Evolutionary conservation across 805 yeast genomes (phyloP).

Genomic region (Starmerella roubikii): DNA sequence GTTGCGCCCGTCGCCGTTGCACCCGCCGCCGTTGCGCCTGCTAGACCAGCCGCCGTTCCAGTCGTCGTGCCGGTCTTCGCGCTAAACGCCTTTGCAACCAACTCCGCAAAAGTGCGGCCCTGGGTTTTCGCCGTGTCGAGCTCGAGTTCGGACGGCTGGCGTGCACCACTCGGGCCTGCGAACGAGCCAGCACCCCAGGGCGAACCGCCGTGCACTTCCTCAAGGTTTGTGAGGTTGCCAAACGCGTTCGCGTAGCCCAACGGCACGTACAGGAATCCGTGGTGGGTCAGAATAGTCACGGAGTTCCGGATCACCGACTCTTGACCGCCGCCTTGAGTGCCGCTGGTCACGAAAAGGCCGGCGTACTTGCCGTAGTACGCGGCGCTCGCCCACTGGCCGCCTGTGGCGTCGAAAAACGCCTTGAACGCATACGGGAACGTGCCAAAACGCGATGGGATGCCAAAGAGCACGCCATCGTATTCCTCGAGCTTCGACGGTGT

Average conservation of each 20-base stretch:
- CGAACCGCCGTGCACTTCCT: constrained; percentile 65
- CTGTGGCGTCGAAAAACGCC: constrained; percentile 65
- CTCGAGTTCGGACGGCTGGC: constrained; percentile 52
- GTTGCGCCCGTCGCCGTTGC: constrained; percentile 5
- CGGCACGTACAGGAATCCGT: constrained; percentile 70
- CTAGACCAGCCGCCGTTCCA: constrained; percentile 1
- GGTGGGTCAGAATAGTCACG: constrained; percentile 56
- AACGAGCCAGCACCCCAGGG: constrained; percentile 79
- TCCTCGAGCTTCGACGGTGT: constrained; percentile 41
- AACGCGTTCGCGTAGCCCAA: constrained; percentile 58
- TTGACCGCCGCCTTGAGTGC: constrained; percentile 72
- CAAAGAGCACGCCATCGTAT: constrained; percentile 74
- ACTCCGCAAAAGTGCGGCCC: constrained; percentile 48
- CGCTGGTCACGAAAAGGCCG: constrained; percentile 60
- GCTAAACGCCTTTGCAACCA: constrained; percentile 25
- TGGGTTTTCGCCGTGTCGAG: constrained; percentile 48
- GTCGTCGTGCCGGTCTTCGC: too few relatives aligned
- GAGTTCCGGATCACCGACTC: constrained; percentile 55
- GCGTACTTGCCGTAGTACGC: constrained; percentile 60
- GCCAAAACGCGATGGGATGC: constrained; percentile 80
- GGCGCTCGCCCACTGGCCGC: constrained; percentile 68
- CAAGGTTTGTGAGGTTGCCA: constrained; percentile 38
- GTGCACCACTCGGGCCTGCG: constrained; percentile 68
- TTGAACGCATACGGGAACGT: constrained; percentile 64
- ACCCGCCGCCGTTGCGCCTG: constrained; percentile 3